Base-by-base conservation (phyloP, 129 eudicot genomes). In the Flaveria brownii region DNA sequence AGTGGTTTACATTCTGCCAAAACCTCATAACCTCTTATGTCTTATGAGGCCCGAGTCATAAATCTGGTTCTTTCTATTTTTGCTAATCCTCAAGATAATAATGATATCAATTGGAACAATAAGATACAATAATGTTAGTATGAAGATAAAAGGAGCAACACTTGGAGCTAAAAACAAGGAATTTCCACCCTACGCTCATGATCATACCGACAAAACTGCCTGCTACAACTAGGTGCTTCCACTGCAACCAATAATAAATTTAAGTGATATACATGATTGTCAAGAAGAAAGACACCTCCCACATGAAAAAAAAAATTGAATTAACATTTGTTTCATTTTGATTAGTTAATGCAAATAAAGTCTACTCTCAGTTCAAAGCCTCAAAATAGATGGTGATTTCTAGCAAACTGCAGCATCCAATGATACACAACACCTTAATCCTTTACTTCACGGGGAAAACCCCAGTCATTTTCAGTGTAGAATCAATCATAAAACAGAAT, bases 401-500 rank as follows among this genome's bases (percentile, higher is more conserved):
- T 28, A 67, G 52, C 17, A 9, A 67, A 45, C 25, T 50, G 49
- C 41, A 36, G 15, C 17, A 43, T 2, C 17, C 30, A 54, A 1
- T 72, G 50, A 36, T 18, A 36, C 0, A 36, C 41, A 36, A 1
- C 41, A 5, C 36, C 47, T 39, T 54, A 33, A 54, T 12, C 5
- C 45, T 36, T 18, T 72, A 36, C 77, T 47, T 70, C 57, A 15
- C 15, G 22, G 23, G 4, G 9, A 46, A 70, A 45, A 1, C 7
- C 74, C 28, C 61, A 50, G 25, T 72, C 20, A 72, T 54, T 72
- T 72, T 72, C 13, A 67, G 10, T 33, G 16, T 52, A 55, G 20
- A 23, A 74, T 39, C 25, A 42, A 18, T 70, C 41, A 75, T 15
- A 73, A 26, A 15, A 46, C 23, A 52, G n/a, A 36, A 55, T 14